A percentile compares a stretch with the other conserved stretches of the same genome.
These are phyloP conservation scores for Aspergillus sp. DNA, from an alignment of 2,329 filamentous ascomycete genomes.

Conservation along the genomic window DNA sequence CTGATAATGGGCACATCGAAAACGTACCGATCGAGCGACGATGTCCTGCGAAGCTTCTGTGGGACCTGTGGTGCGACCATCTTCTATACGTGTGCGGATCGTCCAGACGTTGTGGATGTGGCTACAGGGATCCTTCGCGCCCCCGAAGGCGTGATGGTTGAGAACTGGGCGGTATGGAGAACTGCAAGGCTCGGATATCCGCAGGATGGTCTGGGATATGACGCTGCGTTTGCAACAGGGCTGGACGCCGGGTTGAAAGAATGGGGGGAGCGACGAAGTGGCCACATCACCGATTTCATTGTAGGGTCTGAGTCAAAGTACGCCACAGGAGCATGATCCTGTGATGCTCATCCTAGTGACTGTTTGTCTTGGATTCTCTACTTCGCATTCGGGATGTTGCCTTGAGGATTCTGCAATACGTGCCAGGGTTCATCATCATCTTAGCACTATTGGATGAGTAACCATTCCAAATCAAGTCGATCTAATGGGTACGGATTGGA, in stretches of 20 bases:
- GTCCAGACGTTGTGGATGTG: conserved; percentile 40
- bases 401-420: background rate
- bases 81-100: conserved; percentile 37
- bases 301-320: conserved; percentile 1
- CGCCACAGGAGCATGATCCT: background rate
- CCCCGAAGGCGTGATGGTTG: conserved; percentile 38
- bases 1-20: conserved; percentile 39
- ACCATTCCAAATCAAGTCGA: background rate
- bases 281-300: background rate
- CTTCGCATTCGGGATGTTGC: background rate
- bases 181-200: conserved; percentile 24
- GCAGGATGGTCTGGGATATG: conserved; percentile 20
- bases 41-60: conserved; percentile 45
- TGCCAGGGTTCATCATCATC: background rate
- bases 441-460: background rate
- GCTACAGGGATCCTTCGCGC: conserved; percentile 43
- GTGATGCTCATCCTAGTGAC: background rate
- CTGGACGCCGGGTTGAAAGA: conserved; percentile 18
- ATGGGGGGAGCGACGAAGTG: conserved; percentile 16
- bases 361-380: background rate
- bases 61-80: conserved; percentile 46
- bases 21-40: conserved; percentile 36
- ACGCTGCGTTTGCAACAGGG: conserved; percentile 17
- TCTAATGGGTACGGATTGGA: background rate
- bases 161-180: conserved; percentile 46